Conservation (phyloP, 2,329 filamentous ascomycete genomes). For the Fusarium graminum region DNA sequence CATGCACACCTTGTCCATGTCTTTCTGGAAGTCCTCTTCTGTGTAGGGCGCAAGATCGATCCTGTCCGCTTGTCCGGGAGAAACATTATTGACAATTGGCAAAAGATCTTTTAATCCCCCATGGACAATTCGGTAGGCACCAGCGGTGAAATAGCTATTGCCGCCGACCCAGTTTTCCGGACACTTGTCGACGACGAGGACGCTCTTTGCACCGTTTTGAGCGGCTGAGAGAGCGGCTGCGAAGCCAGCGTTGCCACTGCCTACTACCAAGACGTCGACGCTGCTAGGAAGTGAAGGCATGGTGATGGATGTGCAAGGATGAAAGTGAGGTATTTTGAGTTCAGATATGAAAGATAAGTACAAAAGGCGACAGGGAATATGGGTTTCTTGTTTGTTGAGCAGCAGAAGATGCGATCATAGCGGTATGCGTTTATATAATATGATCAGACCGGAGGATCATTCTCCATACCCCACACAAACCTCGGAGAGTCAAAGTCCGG, state of each 20-base stretch:
- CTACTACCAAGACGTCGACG: constrained; percentile 16
- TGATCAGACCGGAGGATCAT: not conserved
- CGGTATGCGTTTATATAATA: not conserved
- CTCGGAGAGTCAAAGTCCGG: constrained; percentile 11
- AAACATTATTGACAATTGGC: constrained; percentile 25
- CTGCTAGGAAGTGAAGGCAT: constrained; percentile 4
- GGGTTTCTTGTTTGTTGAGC: not conserved
- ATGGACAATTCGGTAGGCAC: constrained; percentile 23
- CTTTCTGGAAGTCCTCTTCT: constrained; percentile 8
- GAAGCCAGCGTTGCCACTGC: constrained; percentile 28
- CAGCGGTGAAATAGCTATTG: constrained; percentile 23
- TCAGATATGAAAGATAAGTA: rapidly evolving
- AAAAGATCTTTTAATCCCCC: constrained; percentile 2
- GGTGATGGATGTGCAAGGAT: not conserved
- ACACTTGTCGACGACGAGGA: constrained; percentile 15
- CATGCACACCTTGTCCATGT: constrained; percentile 27
- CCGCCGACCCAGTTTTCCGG: constrained; percentile 22
- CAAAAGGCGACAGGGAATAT: too few species aligned
- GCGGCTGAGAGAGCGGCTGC: constrained; percentile 20
- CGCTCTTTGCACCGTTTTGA: constrained; percentile 5
- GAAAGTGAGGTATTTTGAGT: not conserved
- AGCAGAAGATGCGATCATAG: not conserved
- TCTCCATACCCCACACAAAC: not conserved
- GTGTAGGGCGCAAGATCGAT: constrained; percentile 24
- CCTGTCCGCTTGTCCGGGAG: constrained; percentile 4